Evolutionary conservation across 2,329 filamentous ascomycete genomes (phyloP).

Genomic region (Botrytis tulipae): DNA sequence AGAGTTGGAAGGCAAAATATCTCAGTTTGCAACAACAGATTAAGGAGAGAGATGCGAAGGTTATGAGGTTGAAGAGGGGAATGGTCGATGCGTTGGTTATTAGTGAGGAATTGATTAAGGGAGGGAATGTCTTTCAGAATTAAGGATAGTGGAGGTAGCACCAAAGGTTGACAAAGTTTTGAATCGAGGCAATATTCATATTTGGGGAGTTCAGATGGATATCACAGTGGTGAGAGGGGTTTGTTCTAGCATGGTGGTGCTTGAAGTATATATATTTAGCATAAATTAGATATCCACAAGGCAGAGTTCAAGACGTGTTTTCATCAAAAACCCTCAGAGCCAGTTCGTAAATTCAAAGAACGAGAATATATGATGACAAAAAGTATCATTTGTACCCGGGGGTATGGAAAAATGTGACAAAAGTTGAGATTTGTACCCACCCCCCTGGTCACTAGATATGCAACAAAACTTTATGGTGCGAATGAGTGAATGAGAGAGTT

Average conservation of each 20-base stretch:
- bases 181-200: background rate
- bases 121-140: background rate
- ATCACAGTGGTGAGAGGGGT: background rate
- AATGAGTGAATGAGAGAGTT: background rate
- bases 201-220: background rate
- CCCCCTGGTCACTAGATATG: background rate
- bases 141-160: background rate
- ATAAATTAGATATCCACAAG: background rate
- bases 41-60: slow-evolving; percentile 55
- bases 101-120: slow-evolving; percentile 17
- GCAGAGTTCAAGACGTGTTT: background rate
- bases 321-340: background rate
- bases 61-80: slow-evolving; percentile 45
- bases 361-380: background rate
- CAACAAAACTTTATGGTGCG: background rate
- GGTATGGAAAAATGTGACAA: background rate
- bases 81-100: slow-evolving; percentile 42
- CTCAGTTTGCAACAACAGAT: slow-evolving; percentile 58
- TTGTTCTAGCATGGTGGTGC: background rate
- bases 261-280: background rate
- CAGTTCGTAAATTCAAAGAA: background rate
- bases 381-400: background rate
- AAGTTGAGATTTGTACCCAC: background rate
- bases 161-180: background rate
- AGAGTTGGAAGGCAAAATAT: slow-evolving; percentile 53